Conservation (phyloP, 2,329 filamentous ascomycete genomes). For the Colletotrichum siamense region DNA sequence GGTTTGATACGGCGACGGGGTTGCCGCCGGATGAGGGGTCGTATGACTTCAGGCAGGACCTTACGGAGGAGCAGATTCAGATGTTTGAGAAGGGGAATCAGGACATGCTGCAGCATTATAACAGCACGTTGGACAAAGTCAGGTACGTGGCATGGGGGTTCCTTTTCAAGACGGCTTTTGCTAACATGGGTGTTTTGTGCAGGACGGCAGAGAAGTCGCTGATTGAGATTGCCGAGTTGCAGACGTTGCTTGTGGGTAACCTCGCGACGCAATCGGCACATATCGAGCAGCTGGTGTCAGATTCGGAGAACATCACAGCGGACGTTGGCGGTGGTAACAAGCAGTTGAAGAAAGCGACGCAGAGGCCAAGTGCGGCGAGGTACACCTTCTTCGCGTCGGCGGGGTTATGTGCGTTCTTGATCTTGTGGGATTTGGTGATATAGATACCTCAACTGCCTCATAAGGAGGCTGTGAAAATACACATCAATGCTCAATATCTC, state of each 20-base stretch:
- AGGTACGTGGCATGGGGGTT: constrained; percentile 64
- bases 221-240: constrained; percentile 89
- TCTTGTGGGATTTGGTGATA: constrained; percentile 79
- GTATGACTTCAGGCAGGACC: constrained; percentile 46
- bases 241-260: constrained; percentile 87
- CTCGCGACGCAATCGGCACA: constrained; percentile 85
- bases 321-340: constrained; percentile 91
- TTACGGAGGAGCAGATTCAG: constrained; percentile 87
- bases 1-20: constrained; percentile 13
- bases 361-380: constrained; percentile 74
- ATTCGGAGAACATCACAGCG: constrained; percentile 81
- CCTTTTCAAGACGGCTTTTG: not conserved
- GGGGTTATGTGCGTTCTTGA: constrained; percentile 74
- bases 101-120: constrained; percentile 91
- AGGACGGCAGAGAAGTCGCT: constrained; percentile 90
- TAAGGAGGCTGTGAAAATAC: not conserved
- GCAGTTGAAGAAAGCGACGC: constrained; percentile 83
- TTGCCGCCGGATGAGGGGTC: constrained; percentile 27
- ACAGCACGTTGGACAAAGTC: constrained; percentile 93
- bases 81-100: constrained; percentile 94
- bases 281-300: constrained; percentile 86
- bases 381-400: constrained; percentile 83
- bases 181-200: constrained; percentile 12
- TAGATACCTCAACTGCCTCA: constrained; percentile 24
- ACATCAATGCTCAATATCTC: not conserved